Evolutionary conservation across 352 stramenopile species (phyloP), one percentile per base, ranked within the genome.

Genomic region (Phytophthora colocasiae): DNA sequence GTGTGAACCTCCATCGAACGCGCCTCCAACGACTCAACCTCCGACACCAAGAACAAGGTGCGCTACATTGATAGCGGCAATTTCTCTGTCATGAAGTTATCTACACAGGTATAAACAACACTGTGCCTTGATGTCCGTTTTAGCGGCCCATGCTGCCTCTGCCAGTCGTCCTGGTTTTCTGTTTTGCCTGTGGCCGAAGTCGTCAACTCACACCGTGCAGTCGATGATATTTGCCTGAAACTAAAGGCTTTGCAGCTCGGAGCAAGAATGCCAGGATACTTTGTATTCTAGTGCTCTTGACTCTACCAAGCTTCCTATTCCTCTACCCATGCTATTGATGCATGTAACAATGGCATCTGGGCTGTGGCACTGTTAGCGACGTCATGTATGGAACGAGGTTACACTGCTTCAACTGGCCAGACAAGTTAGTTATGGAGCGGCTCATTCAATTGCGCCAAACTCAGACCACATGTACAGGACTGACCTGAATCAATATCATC

Each of bases 401-500:
- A 22, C 22, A 1, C 22, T 22, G 22, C 22, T 22, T 22, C 22
- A 22, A 22, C 22, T 22, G 22, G 22, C 22, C 22, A 22, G 22
- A 22, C 22, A 22, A 22, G 22, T 22, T 22, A 22, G 22, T 22
- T 22, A 22, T 22, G 22, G 22, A 34, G 31, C 8, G 31, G 10
- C 10, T 34, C 31, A 6, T 34, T 34, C 31, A 34, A 31, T 31
- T 31, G 27, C 6, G 27, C 4, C 43, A 2, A 31, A 52, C 46
- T 53, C 27, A 22, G 22, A 22, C 19, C 19, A 19, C 22, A 22
- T 22, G 22, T 22, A 22, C 34, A 31, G 4, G 1, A 15, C 55
- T 62, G 48, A 27, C 26, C 55, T 40, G 45, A 60, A 44, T 60
- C 22, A 61, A 56, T 34, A 6, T 17, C 48, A 56, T 54, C 38